Evolutionary conservation across 1,284 basidiomycete genomes (phyloP).

Genomic region (Singerocomus rubriflavus): DNA sequence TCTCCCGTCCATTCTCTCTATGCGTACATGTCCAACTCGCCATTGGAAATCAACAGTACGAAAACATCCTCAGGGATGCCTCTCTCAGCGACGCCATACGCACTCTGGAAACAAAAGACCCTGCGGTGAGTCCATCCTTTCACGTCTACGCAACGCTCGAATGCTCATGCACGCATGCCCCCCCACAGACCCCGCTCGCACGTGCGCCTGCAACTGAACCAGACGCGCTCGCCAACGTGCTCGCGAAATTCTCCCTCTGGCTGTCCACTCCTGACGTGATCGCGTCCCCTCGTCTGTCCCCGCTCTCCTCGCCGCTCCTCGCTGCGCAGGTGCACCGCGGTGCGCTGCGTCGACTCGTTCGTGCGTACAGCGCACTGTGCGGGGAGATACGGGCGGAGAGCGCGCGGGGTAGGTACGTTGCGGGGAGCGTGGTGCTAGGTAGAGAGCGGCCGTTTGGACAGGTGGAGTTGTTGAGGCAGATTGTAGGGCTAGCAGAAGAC

Average conservation of each 20-base stretch:
- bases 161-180: no score
- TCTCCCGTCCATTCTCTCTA: not conserved
- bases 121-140: constrained; percentile 48
- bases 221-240: constrained; percentile 48
- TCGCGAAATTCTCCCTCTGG: constrained; percentile 65
- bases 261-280: constrained; percentile 69
- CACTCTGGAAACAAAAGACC: constrained; percentile 52
- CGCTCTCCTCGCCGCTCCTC: constrained; percentile 65
- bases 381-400: constrained; percentile 73
- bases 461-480: constrained; percentile 66
- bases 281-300: constrained; percentile 73
- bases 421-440: constrained; percentile 82
- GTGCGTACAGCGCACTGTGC: constrained; percentile 69
- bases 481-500: constrained; percentile 63
- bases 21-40: not conserved
- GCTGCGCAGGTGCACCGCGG: constrained; percentile 71
- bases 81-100: constrained; percentile 67
- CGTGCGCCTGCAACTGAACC: constrained; percentile 58
- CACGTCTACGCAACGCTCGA: no score
- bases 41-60: constrained; percentile 51
- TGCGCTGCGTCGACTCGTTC: constrained; percentile 64
- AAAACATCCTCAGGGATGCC: constrained; percentile 67
- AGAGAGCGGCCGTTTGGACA: constrained; percentile 80
- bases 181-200: constrained; percentile 71
- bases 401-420: constrained; percentile 65